Conservation (phyloP, 2,329 filamentous ascomycete species). For the Eutypa lata region DNA sequence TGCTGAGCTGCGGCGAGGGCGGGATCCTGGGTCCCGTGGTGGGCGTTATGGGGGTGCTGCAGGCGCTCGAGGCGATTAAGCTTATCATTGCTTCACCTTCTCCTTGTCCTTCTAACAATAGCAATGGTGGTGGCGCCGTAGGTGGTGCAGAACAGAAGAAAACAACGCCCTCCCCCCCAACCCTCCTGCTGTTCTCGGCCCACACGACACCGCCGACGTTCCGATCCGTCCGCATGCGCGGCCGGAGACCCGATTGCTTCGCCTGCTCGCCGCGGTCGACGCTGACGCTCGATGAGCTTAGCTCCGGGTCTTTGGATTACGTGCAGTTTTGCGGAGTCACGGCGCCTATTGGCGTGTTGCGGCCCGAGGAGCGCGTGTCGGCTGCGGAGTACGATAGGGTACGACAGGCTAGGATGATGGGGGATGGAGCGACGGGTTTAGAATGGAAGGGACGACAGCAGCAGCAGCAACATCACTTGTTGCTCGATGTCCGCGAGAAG, state of each 20-base stretch:
- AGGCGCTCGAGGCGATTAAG: conserved; percentile 86
- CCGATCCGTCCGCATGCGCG: conserved; percentile 70
- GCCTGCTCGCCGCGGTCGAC: conserved; percentile 66
- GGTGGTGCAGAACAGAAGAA: conserved; percentile 10
- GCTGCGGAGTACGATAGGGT: conserved; percentile 52
- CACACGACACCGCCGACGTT: conserved; percentile 49
- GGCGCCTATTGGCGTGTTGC: conserved; percentile 53
- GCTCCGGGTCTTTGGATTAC: conserved; percentile 72
- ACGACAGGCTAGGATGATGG: conserved; percentile 17
- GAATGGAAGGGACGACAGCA: background rate
- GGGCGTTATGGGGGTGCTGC: conserved; percentile 86
- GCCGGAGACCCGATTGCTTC: conserved; percentile 67
- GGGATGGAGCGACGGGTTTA: conserved; percentile 5
- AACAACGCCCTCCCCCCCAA: conserved; percentile 21
- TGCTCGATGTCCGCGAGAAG: conserved; percentile 81
- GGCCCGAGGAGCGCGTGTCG: conserved; percentile 64
- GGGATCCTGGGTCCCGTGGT: conserved; percentile 92
- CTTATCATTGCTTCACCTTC: conserved; percentile 52
- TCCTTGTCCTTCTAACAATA: conserved; percentile 1
- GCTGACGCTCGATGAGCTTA: conserved; percentile 62
- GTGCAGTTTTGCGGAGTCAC: conserved; percentile 76
- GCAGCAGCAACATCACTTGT: conserved; percentile 39
- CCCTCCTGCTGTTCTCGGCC: conserved; percentile 47
- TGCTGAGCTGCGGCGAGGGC: conserved; percentile 86
- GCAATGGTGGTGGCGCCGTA: conserved; percentile 16